Evolutionary conservation across 306 rosid species (phyloP).

Genomic region (Vachellia collinsii): DNA sequence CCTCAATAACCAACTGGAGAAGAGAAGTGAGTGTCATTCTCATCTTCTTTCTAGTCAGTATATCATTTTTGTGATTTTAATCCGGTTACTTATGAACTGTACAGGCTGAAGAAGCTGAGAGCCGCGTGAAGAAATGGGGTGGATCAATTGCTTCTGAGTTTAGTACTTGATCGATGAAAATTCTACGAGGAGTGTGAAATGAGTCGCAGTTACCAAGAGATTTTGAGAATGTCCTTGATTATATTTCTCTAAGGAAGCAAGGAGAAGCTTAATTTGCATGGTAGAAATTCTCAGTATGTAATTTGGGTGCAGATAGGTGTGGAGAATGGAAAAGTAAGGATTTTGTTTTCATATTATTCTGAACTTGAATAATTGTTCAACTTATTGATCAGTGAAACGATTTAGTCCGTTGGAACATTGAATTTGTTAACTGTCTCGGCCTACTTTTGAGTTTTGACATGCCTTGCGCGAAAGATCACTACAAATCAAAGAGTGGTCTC

Average conservation of each 20-base stretch:
- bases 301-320: neutral
- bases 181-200: neutral
- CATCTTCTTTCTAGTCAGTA: neutral
- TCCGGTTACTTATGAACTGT: constrained; percentile 24
- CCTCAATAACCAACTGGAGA: constrained; percentile 66
- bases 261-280: neutral
- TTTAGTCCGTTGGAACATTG: neutral
- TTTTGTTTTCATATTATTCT: neutral
- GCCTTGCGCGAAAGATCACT: neutral
- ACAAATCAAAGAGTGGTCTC: neutral
- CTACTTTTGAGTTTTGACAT: neutral
- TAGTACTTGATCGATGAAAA: neutral
- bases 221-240: neutral
- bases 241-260: neutral
- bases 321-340: neutral
- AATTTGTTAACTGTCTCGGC: neutral
- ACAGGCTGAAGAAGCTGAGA: constrained; percentile 80
- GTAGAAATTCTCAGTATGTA: neutral
- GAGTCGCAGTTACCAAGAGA: neutral
- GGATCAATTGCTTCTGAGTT: constrained; percentile 43
- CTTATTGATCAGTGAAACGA: neutral
- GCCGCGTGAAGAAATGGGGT: constrained; percentile 78
- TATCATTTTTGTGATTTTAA: neutral
- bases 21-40: constrained; percentile 54
- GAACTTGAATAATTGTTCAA: neutral